Conservation (phyloP, 2,329 filamentous ascomycete genomes). For the Colletotrichum sp. region DNA sequence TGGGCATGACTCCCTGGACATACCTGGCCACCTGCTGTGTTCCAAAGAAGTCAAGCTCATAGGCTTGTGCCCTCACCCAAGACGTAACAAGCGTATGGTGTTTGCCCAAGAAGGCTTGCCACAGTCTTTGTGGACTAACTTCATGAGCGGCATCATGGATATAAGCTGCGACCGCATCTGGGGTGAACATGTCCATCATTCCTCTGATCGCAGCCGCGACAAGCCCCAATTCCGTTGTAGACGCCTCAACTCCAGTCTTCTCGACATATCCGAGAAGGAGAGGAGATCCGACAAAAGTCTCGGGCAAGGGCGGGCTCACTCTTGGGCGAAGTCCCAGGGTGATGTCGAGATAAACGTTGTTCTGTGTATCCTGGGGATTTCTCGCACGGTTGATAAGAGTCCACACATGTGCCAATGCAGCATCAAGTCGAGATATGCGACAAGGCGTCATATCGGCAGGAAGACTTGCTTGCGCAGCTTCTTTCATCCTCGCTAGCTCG, state of each 20-base stretch:
- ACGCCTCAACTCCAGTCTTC: not conserved
- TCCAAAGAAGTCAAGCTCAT: conserved; percentile 45
- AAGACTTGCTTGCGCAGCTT: conserved; percentile 13
- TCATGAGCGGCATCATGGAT: conserved; percentile 49
- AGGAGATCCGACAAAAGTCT: conserved; percentile 48
- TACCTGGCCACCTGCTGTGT: conserved; percentile 30
- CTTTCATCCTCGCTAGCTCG: conserved; percentile 39
- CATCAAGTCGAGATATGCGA: conserved; percentile 46
- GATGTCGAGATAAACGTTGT: conserved; percentile 42
- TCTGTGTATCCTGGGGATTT: conserved; percentile 23
- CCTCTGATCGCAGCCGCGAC: conserved; percentile 37
- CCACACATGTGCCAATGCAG: conserved; percentile 52
- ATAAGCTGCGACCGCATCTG: conserved; percentile 39
- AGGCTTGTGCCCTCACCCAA: conserved; percentile 42
- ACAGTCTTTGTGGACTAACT: conserved; percentile 49
- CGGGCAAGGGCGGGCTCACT: conserved; percentile 41
- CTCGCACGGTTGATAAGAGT: conserved; percentile 46
- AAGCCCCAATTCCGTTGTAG: not conserved
- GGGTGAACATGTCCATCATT: conserved; percentile 39
- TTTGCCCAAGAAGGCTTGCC: conserved; percentile 49
- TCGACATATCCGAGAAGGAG: conserved; percentile 42
- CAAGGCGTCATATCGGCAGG: not conserved
- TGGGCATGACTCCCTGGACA: conserved; percentile 46
- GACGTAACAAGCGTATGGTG: conserved; percentile 48
- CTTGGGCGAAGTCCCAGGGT: conserved; percentile 44